Conservation (phyloP, 306 rosid species). For the Crataegus laevigata region DNA sequence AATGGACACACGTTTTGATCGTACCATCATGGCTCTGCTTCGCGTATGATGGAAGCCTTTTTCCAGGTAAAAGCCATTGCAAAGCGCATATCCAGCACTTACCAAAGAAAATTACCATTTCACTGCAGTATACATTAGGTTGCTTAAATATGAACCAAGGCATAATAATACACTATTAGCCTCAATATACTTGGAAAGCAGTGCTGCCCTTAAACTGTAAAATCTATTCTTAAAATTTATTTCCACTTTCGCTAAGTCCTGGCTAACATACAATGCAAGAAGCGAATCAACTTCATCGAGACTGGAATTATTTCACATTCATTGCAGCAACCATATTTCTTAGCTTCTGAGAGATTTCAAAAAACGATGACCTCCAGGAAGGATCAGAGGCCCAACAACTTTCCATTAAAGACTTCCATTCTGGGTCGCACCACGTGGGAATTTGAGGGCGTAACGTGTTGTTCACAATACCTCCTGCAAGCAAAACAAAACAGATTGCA, state of each 20-base stretch:
- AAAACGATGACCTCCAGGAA: constrained; percentile 72
- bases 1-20: constrained; percentile 41
- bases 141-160: constrained; percentile 31
- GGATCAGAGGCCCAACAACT: constrained; percentile 95
- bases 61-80: constrained; percentile 10
- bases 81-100: constrained; percentile 12
- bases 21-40: constrained; percentile 18
- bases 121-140: constrained; percentile 35
- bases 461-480: constrained; percentile 90
- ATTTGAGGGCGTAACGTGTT: constrained; percentile 75
- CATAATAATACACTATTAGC: constrained; percentile 39
- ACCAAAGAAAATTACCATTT: constrained; percentile 11
- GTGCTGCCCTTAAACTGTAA: constrained; percentile 38
- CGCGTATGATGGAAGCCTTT: background rate
- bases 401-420: constrained; percentile 96
- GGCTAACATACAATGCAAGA: constrained; percentile 36
- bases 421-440: constrained; percentile 99
- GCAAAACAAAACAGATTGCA: constrained; percentile 13
- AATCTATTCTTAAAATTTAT: constrained; percentile 40
- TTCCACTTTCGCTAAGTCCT: constrained; percentile 27
- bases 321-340: constrained; percentile 92
- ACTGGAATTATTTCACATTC: constrained; percentile 67
- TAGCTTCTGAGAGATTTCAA: constrained; percentile 91
- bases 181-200: constrained; percentile 37
- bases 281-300: constrained; percentile 21